Base-by-base conservation (phyloP, 1,284 basidiomycete species). In the Amylostereum areolatum region DNA sequence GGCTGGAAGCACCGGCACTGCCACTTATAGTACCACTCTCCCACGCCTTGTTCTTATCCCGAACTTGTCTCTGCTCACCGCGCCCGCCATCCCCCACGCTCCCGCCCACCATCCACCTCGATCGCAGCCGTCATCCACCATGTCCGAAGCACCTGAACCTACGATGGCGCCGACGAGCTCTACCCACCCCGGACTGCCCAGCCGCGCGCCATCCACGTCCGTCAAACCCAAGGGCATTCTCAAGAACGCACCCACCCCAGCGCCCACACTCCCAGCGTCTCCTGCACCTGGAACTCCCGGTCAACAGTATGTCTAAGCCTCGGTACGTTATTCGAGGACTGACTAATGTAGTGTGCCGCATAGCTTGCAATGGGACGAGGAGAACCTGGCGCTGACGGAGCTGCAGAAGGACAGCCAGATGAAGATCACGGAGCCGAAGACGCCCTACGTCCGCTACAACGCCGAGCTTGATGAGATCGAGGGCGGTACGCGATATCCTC, bases 401-500 rank as follows among this genome's bases (percentile, higher is more conserved):
- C 84, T 92, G 57, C 83, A 89, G 73, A 93, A 94, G 67, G 92
- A 95, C 62, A 92, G 89, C 58, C 73, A 92, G 62, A 96, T 95
- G 92, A 96, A 94, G 81, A 96, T 96, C 62, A 92, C 89, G 3
- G 92, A 96, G 64, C 92, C 92, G 46, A 96, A 96, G 79, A 96
- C 92, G n/a, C 92, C 92, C 0, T 96, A 88, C 67, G 92, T 96
- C 47, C 76, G 90, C 54, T 93, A 94, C 66, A 90, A 94, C 59
- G 80, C 90, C 0, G 84, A 89, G 65, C 88, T 87, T 39, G 92
- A 94, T 63, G 78, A 81, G 49, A 70, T 93, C 41, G 88, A 91
- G 66, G 80, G 85, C 61, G 82, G 89, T 88, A 46, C 58, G 86
- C 8, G 9, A 24, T 75, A 37, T 34, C 43, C 35, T 46, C 5